phyloP scores from a whole-genome alignment of 2,329 filamentous ascomycete species.

The Samsoniella hepiali region DNA sequence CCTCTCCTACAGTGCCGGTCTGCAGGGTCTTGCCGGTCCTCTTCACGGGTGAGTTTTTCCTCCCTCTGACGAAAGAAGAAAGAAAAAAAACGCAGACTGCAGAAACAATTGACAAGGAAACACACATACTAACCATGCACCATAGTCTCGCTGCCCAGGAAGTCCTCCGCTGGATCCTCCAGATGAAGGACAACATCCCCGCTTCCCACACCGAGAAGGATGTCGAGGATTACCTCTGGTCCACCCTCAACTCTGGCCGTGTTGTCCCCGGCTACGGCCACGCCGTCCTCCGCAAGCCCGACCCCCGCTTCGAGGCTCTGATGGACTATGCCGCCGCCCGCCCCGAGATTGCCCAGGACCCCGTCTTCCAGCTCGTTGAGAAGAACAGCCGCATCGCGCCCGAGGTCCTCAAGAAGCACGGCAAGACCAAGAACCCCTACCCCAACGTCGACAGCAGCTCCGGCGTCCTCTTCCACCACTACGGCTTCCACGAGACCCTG shows the following conservation, averaged over 20 bases:
- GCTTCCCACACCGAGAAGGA: slow-evolving; percentile 73
- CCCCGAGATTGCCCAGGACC: slow-evolving; percentile 80
- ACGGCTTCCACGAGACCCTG: slow-evolving; percentile 93
- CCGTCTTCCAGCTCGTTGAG: slow-evolving; percentile 91
- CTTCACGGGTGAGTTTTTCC: slow-evolving; percentile 47
- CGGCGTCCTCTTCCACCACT: slow-evolving; percentile 95
- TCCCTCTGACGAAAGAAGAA: neutral
- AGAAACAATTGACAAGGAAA: neutral
- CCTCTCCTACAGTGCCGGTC: slow-evolving; percentile 91
- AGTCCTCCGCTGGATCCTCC: slow-evolving; percentile 91
- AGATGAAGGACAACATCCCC: slow-evolving; percentile 90
- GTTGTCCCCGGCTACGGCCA: slow-evolving; percentile 95
- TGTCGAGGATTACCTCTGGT: slow-evolving; percentile 87
- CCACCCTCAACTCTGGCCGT: slow-evolving; percentile 85
- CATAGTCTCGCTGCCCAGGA: slow-evolving; percentile 84
- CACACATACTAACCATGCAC: neutral
- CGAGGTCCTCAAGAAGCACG: slow-evolving; percentile 85
- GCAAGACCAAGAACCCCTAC: slow-evolving; percentile 97
- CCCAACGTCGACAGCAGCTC: slow-evolving; percentile 94
- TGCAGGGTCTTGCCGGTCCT: slow-evolving; percentile 93
- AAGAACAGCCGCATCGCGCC: slow-evolving; percentile 91
- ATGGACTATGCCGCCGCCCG: slow-evolving; percentile 91
- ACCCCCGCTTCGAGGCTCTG: slow-evolving; percentile 91
- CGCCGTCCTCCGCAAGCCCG: slow-evolving; percentile 92
- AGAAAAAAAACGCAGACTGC: neutral